Percentiles rank a stretch among this genome's conserved stretches.
phyloP scores from a whole-genome alignment of 345 rosid species.

The Sonneratia alba region DNA sequence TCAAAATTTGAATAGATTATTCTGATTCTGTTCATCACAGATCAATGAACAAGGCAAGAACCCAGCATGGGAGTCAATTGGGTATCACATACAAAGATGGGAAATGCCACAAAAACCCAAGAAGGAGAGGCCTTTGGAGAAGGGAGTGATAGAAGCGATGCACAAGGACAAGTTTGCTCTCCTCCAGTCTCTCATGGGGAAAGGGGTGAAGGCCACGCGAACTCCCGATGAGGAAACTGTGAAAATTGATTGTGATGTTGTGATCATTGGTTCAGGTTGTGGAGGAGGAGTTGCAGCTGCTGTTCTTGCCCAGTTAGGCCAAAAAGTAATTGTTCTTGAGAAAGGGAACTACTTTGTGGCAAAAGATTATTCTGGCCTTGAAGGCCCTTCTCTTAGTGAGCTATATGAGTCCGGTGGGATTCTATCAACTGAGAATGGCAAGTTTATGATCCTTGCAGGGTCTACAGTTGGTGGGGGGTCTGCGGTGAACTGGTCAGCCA shows the following conservation, averaged over 20 bases:
- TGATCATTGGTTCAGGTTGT: slow-evolving; percentile 18
- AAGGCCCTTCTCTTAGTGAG: slow-evolving; percentile 13
- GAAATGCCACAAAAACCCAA: slow-evolving; percentile 10
- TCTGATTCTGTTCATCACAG: slow-evolving; percentile 6
- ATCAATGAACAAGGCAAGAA: slow-evolving; percentile 21
- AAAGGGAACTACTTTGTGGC: slow-evolving; percentile 16
- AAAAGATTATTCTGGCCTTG: slow-evolving; percentile 15
- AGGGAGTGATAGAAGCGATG: slow-evolving; percentile 43
- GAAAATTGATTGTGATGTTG: slow-evolving; percentile 13
- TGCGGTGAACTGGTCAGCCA: slow-evolving; percentile 17
- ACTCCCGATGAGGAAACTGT: not conserved
- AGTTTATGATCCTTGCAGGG: slow-evolving; percentile 12
- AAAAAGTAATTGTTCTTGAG: slow-evolving; percentile 18
- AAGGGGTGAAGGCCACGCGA: slow-evolving; percentile 7
- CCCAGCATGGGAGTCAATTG: slow-evolving; percentile 61
- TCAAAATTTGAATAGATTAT: not conserved
- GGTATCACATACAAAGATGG: slow-evolving; percentile 33
- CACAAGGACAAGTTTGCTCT: slow-evolving; percentile 13
- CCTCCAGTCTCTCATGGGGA: slow-evolving; percentile 9
- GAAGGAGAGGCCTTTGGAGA: slow-evolving; percentile 41
- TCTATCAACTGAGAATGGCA: slow-evolving; percentile 10
- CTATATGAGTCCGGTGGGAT: slow-evolving; percentile 14
- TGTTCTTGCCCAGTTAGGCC: slow-evolving; percentile 16
- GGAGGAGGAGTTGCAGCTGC: slow-evolving; percentile 20
- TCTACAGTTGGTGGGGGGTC: slow-evolving; percentile 21